Evolutionary conservation across 2,329 filamentous ascomycete genomes (phyloP), one percentile per base, ranked within the genome.

Genomic region (Fusarium pseudoanthophilum): DNA sequence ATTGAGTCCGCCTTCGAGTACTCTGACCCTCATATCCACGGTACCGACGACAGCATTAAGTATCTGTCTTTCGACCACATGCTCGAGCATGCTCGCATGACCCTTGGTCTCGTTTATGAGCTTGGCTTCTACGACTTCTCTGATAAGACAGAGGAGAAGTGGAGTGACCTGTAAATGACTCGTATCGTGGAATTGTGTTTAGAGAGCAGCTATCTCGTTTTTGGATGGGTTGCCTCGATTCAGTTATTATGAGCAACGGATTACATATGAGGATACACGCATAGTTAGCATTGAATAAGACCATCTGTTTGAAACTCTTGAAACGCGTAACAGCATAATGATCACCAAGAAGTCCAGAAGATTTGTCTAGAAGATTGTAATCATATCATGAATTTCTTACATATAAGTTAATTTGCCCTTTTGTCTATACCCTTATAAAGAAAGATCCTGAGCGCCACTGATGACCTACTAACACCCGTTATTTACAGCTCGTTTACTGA

Each of bases 61-160:
- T 91, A 90, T 73, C 83, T 94, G 42, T 92, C 91, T 76, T 97
- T 97, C 80, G 91, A 95, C 80, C 95, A 97, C 82, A 97, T 97
- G 94, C 87, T 96, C 39, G 92, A 97, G 84, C 95, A 97, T 82
- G 94, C 93, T 28, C 92, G 91, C 80, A 88, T 97, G 87, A 96
- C 94, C 3, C 85, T 97, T 37, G 93, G 92, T 10, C 87, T 97
- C 75, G 93, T 92, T 9, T 95, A 95, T 78, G 95, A 97, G 84
- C 87, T 97, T 69, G 94, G 91, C 15, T 93, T 93, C 84, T 90
- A 93, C 26, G 86, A 93, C 67, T 93, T 95, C 75, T 84, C 87
- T 64, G 84, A 82, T 64, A 75, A 80, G 66, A 71, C 73, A 4
- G 74, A 78, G 34, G 74, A 81, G 43, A 66, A 76, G 48, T 75